Evolutionary conservation across 176 grass and related monocot species (phyloP).

Genomic region (Zoysia pacifica): DNA sequence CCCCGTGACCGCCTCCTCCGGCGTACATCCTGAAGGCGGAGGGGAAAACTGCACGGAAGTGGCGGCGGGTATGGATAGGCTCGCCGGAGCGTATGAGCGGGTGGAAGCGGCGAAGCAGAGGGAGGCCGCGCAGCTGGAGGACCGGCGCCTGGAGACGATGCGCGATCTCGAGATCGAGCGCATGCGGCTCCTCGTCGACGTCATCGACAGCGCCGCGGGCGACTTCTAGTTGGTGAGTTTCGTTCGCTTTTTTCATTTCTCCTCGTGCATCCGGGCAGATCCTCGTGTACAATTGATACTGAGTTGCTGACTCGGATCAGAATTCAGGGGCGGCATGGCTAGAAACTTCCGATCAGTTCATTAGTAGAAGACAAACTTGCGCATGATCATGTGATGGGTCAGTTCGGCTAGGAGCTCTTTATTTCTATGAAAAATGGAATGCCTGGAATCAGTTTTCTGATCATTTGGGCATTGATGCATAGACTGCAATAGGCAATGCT

Average conservation of each 20-base stretch:
- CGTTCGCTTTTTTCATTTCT: not conserved
- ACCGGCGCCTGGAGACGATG: conserved; percentile 50
- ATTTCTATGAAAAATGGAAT: not conserved
- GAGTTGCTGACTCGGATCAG: conserved; percentile 17
- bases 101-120: conserved; percentile 54
- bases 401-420: conserved; percentile 18
- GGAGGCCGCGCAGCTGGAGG: conserved; percentile 57
- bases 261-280: not conserved
- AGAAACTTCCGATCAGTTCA: conserved; percentile 1
- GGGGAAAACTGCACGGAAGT: conserved; percentile 33
- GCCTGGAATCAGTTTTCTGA: not conserved
- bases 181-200: conserved; percentile 56
- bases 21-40: conserved; percentile 11
- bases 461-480: not conserved
- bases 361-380: not conserved
- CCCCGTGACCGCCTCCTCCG: conserved; percentile 32
- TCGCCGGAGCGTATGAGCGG: conserved; percentile 50
- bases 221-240: conserved; percentile 39
- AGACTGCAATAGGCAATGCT: conserved; percentile 21
- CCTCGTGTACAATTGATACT: not conserved
- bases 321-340: not conserved
- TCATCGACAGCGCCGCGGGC: conserved; percentile 22
- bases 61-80: conserved; percentile 49
- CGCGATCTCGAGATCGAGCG: conserved; percentile 61
- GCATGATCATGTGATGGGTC: conserved; percentile 18